Evolutionary conservation across 2,329 filamentous ascomycete species (phyloP).

Genomic region (Talaromyces sp.): DNA sequence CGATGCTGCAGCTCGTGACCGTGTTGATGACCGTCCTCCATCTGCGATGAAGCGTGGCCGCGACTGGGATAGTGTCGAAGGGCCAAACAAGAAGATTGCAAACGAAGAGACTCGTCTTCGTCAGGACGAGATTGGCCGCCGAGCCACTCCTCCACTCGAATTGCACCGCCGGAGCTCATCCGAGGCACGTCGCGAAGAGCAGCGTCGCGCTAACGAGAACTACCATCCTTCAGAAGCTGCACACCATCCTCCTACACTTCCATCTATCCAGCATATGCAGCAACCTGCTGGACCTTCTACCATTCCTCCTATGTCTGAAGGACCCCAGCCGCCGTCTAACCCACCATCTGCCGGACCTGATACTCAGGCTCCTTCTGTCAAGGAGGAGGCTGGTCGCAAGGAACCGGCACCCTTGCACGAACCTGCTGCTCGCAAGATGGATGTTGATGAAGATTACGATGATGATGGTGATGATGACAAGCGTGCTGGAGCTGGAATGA

Average conservation of each 20-base stretch:
- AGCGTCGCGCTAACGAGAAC: slow-evolving; percentile 70
- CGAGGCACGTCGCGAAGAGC: slow-evolving; percentile 65
- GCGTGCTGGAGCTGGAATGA: slow-evolving; percentile 36
- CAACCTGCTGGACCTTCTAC: slow-evolving; percentile 52
- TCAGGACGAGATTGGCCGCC: slow-evolving; percentile 79
- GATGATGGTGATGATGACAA: slow-evolving; percentile 87
- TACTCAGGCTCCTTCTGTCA: slow-evolving; percentile 51
- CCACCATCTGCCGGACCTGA: slow-evolving; percentile 38
- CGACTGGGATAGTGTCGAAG: slow-evolving; percentile 83
- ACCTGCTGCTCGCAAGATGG: slow-evolving; percentile 89
- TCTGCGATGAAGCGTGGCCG: slow-evolving; percentile 81
- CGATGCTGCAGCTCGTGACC: slow-evolving; percentile 64
- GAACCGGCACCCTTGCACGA: slow-evolving; percentile 62
- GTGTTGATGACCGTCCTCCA: slow-evolving; percentile 68
- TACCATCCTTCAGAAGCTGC: slow-evolving; percentile 93
- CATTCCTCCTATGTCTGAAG: slow-evolving; percentile 57
- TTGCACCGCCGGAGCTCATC: slow-evolving; percentile 75
- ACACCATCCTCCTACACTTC: slow-evolving; percentile 70
- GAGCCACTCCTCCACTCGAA: slow-evolving; percentile 65
- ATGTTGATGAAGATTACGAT: slow-evolving; percentile 96
- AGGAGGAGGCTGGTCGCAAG: slow-evolving; percentile 55
- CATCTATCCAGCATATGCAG: slow-evolving; percentile 49
- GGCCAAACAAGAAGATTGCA: slow-evolving; percentile 72
- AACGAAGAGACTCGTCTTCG: slow-evolving; percentile 85
- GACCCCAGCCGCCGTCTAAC: slow-evolving; percentile 42